Conservation (phyloP, 129 eudicot species). For the Saussurea involucrata region DNA sequence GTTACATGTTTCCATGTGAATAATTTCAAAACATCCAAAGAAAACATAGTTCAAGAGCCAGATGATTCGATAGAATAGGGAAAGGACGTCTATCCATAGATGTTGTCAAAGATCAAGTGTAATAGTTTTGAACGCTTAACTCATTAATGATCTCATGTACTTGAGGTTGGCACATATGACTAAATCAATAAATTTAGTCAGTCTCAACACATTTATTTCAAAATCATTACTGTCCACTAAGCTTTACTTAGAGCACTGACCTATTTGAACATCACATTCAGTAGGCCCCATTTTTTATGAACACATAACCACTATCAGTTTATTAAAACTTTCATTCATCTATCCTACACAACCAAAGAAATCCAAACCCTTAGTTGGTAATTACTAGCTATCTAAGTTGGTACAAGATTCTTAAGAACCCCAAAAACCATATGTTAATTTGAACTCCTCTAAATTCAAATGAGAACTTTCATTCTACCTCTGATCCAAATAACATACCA, state of each 20-base stretch:
- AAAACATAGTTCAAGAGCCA: not conserved
- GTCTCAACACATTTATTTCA: not conserved
- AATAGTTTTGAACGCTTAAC: not conserved
- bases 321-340: not conserved
- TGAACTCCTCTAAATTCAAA: not conserved
- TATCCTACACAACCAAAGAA: not conserved
- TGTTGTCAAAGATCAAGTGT: not conserved
- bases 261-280: not conserved
- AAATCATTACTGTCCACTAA: not conserved
- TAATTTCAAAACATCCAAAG: not conserved
- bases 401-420: not conserved
- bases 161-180: not conserved
- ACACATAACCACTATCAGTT: not conserved
- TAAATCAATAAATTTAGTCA: not conserved
- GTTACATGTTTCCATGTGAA: not conserved
- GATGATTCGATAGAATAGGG: not conserved
- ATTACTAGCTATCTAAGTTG: not conserved
- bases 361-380: not conserved
- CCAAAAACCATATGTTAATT: not conserved
- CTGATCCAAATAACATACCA: no score
- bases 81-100: not conserved
- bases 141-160: not conserved
- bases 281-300: not conserved
- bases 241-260: not conserved
- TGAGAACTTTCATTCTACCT: not conserved